These are phyloP conservation scores for Globisporangium cylindrosporum DNA, from an alignment of 352 stramenopile genomes.

Conservation along the genomic window DNA sequence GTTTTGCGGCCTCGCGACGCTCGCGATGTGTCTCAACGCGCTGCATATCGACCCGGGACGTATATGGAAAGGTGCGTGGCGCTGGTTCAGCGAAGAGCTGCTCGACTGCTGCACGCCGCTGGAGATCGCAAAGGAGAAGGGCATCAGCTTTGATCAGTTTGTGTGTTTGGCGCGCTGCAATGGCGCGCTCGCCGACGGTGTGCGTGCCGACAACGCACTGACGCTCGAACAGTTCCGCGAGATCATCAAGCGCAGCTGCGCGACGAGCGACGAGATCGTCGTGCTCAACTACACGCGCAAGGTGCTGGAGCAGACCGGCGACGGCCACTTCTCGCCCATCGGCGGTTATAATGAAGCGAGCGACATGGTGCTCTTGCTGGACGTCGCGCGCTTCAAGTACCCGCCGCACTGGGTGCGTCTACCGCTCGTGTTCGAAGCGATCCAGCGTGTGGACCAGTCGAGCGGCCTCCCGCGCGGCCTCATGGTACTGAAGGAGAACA, in stretches of 20 bases:
- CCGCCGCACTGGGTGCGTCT: slow-evolving; percentile 85
- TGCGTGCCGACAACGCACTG: slow-evolving; percentile 43
- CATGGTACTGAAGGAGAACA: slow-evolving; percentile 13
- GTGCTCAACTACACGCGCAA: slow-evolving; percentile 92
- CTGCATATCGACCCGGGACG: slow-evolving; percentile 72
- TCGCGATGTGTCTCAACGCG: slow-evolving; percentile 82
- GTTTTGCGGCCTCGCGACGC: slow-evolving; percentile 86
- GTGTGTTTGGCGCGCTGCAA: slow-evolving; percentile 68
- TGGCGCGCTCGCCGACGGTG: slow-evolving; percentile 46
- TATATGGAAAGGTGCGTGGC: slow-evolving; percentile 77
- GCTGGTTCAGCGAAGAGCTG: slow-evolving; percentile 84
- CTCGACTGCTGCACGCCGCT: slow-evolving; percentile 81
- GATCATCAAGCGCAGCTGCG: slow-evolving; percentile 75
- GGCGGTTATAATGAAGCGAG: slow-evolving; percentile 90
- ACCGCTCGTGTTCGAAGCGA: slow-evolving; percentile 44
- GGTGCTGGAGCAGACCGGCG: slow-evolving; percentile 92
- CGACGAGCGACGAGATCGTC: slow-evolving; percentile 77
- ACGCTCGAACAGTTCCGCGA: slow-evolving; percentile 51
- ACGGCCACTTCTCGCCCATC: slow-evolving; percentile 96
- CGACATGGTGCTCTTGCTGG: slow-evolving; percentile 94
- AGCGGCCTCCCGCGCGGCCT: slow-evolving; percentile 32
- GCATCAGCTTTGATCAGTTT: slow-evolving; percentile 72
- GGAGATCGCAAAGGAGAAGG: slow-evolving; percentile 62
- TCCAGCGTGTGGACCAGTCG: slow-evolving; percentile 45
- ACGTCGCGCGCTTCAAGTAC: slow-evolving; percentile 97